phyloP scores from a whole-genome alignment of 2,329 filamentous ascomycete genomes.

The Trichoderma hamatum region DNA sequence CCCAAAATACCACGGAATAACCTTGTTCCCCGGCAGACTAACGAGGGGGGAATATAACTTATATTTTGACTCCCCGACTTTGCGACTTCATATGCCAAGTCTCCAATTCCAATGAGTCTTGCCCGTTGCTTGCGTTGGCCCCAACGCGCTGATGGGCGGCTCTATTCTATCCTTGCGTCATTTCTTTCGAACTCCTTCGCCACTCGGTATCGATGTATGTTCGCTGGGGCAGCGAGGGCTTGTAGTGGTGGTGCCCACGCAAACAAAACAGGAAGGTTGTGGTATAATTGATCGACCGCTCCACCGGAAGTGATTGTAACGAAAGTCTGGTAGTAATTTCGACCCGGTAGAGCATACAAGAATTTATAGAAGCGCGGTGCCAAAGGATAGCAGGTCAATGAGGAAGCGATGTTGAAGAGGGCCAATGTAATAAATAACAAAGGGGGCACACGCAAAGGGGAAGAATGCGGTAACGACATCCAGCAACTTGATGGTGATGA shows the following conservation, averaged over 20 bases:
- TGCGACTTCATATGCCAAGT: not conserved
- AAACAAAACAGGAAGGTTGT: not conserved
- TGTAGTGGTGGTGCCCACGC: not conserved
- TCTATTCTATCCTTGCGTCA: not conserved
- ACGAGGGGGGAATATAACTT: too few species aligned
- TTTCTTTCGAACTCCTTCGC: not conserved
- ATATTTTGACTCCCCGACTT: too few species aligned
- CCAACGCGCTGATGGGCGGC: not conserved
- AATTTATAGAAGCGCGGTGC: not conserved
- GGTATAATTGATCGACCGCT: not conserved
- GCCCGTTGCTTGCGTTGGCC: not conserved
- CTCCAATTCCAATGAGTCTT: not conserved
- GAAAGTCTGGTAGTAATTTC: not conserved
- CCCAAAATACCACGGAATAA: not conserved
- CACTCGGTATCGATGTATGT: not conserved
- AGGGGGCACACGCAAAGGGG: not conserved
- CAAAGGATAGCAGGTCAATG: not conserved
- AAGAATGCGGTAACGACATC: not conserved
- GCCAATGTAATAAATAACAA: not conserved
- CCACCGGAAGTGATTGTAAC: not conserved
- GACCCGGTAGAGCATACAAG: not conserved
- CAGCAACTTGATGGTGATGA: not conserved
- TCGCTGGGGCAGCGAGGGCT: not conserved
- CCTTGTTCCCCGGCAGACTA: too few species aligned
- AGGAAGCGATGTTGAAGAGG: not conserved